Evolutionary conservation across 2,329 filamentous ascomycete species (phyloP), one percentile per base, ranked within the genome.

Genomic region (Talaromyces rugulosus): DNA sequence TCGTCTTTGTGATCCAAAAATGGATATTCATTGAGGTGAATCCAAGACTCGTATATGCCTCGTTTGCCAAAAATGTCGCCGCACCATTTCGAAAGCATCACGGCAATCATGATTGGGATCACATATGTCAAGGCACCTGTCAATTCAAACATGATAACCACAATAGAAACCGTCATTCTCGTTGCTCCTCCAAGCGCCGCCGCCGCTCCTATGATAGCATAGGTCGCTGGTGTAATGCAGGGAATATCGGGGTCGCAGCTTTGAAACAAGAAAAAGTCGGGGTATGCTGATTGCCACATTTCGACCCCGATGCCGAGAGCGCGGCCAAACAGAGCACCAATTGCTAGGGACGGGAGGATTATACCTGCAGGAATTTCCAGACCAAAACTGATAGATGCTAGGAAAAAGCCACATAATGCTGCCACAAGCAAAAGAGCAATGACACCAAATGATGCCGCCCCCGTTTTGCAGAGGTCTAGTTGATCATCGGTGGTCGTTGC

Each of bases 91-190:
- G 91, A 91, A 52, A 98, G 84, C 93, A 99, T 96, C 71, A 99
- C 95, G 51, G 93, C 92, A 66, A 99, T 91, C 95, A 99, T 99
- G 75, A 98, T 99, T 60, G 95, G 95, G 7, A 99, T 86, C 56
- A 99, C 94, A 72, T 98, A 98, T 0, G 92, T 96, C 31, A 99
- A 83, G 1, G 95, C 95, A 58, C 95, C 95, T 0, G 95, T 99
- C 61, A 99, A 87, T 80, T 99, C 95, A 72, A 99, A 99, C 90
- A 97, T 97, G 78, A 99, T 99, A 70, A 98, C 95, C 4, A 99
- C 94, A 67, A 99, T 97, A 12, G 93, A 97, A 11, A 97, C 92
- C 0, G 95, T 99, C 88, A 99, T 96, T 67, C 94, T 87, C 18
- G 94, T 98, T 40, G 96, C 92, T 55, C 95, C 95, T 5, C 91